Percentiles rank a stretch among this genome's conserved stretches.
Conservation (phyloP, 371 early-diverging fungal species). For the Mortierella sp. region DNA sequence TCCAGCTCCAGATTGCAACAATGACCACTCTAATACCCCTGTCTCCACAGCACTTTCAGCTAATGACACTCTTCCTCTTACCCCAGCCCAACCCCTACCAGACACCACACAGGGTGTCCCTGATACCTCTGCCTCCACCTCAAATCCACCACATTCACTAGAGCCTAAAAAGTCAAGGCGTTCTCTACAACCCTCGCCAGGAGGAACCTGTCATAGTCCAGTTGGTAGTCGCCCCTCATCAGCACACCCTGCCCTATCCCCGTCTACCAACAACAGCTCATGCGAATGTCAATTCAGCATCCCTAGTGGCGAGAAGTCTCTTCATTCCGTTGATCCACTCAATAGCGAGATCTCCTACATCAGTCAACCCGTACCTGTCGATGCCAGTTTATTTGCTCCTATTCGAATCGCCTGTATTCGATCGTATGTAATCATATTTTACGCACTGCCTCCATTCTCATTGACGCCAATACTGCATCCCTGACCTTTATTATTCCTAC, state of each 20-base stretch:
- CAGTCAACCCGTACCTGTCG: constrained; percentile 50
- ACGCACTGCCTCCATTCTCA: background rate
- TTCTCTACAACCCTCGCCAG: constrained; percentile 30
- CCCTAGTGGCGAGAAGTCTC: constrained; percentile 46
- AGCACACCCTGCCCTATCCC: constrained; percentile 16
- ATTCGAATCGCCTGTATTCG: constrained; percentile 57
- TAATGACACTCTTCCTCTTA: constrained; percentile 5
- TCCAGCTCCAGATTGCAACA: background rate
- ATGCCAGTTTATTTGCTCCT: constrained; percentile 51
- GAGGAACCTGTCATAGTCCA: constrained; percentile 8
- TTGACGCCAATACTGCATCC: background rate
- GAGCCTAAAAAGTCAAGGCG: constrained; percentile 41
- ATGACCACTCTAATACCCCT: background rate
- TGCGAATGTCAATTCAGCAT: constrained; percentile 53
- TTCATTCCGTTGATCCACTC: constrained; percentile 48
- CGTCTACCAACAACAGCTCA: constrained; percentile 20
- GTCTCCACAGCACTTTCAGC: background rate
- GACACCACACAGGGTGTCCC: constrained; percentile 1
- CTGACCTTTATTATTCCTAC: background rate
- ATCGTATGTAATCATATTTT: constrained; percentile 34
- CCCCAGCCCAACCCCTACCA: constrained; percentile 10
- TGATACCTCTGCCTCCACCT: background rate
- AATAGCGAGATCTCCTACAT: constrained; percentile 45
- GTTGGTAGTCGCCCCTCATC: constrained; percentile 15
- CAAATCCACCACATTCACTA: constrained; percentile 6